Conservation (phyloP, 129 eudicot genomes). For the Apium graveolens region DNA sequence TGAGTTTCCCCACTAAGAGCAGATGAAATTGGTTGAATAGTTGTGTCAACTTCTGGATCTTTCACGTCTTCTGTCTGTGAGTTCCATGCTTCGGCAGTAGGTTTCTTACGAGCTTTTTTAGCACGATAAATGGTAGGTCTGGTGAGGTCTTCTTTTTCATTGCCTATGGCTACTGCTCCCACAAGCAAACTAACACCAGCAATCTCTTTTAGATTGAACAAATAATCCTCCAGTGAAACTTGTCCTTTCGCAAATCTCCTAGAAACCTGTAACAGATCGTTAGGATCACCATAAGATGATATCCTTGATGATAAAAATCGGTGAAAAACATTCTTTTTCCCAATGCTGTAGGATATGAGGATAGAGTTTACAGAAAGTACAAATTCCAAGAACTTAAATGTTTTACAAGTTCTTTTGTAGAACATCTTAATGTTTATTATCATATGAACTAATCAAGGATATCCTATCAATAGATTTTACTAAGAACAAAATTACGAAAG, state of each 20-base stretch:
- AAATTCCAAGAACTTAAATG: no score
- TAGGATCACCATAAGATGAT: not conserved
- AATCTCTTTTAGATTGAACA: slow-evolving; percentile 28
- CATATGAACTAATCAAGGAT: not conserved
- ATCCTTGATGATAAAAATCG: not conserved
- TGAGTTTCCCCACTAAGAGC: not conserved
- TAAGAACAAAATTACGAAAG: no score
- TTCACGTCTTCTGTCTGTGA: slow-evolving; percentile 20
- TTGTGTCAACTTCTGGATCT: slow-evolving; percentile 16
- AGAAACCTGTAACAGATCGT: slow-evolving; percentile 18
- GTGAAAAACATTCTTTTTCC: not conserved
- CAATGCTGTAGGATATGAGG: not conserved
- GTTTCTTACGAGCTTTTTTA: slow-evolving; percentile 19
- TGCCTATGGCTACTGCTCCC: slow-evolving; percentile 49
- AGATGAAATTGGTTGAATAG: not conserved
- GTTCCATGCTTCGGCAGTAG: slow-evolving; percentile 24
- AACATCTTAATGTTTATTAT: no score
- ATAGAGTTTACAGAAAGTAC: not conserved
- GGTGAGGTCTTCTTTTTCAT: slow-evolving; percentile 44
- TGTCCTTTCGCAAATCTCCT: slow-evolving; percentile 33
- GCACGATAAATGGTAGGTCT: slow-evolving; percentile 6
- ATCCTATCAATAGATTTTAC: no score
- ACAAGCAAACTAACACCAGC: slow-evolving; percentile 40
- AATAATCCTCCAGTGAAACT: slow-evolving; percentile 38
- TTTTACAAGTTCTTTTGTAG: no score